Evolutionary conservation across 2,329 filamentous ascomycete genomes (phyloP).

Genomic region (Sclerotinia sclerotiorum): DNA sequence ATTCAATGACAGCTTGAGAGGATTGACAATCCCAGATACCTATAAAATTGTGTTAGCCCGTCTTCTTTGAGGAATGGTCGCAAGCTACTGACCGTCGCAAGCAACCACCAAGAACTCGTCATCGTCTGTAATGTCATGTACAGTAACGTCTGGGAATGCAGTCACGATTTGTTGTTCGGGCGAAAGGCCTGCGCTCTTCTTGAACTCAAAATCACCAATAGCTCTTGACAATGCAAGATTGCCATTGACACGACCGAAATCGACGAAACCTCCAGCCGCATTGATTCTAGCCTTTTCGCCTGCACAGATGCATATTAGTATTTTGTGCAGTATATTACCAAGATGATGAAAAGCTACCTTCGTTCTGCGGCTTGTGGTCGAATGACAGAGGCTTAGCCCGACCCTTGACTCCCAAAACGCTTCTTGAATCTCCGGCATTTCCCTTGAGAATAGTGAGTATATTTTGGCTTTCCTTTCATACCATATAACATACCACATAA

Average conservation of each 20-base stretch:
- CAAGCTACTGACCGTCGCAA: constrained; percentile 71
- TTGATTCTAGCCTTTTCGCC: constrained; percentile 95
- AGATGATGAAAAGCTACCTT: constrained; percentile 57
- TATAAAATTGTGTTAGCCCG: constrained; percentile 45
- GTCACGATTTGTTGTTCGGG: constrained; percentile 99
- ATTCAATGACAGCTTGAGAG: constrained; percentile 95
- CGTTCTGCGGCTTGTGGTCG: constrained; percentile 98
- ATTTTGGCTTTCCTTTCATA: constrained; percentile 34
- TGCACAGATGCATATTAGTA: constrained; percentile 44
- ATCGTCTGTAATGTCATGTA: constrained; percentile 86
- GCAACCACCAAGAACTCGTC: constrained; percentile 95
- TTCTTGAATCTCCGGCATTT: constrained; percentile 94
- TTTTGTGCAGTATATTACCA: constrained; percentile 25
- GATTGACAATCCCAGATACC: constrained; percentile 99
- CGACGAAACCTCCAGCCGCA: constrained; percentile 94
- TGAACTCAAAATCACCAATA: constrained; percentile 99
- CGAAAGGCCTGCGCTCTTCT: constrained; percentile 94
- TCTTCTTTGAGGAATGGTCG: neutral
- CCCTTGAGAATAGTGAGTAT: constrained; percentile 58
- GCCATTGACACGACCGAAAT: constrained; percentile 97
- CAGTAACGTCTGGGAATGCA: constrained; percentile 89
- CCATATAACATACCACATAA: constrained; percentile 74
- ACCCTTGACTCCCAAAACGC: constrained; percentile 93
- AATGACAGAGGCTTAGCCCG: constrained; percentile 97
- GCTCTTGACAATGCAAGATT: constrained; percentile 95